These are phyloP conservation scores for Oxyria digyna DNA, from an alignment of 148 eudicot species.

Conservation along the genomic window DNA sequence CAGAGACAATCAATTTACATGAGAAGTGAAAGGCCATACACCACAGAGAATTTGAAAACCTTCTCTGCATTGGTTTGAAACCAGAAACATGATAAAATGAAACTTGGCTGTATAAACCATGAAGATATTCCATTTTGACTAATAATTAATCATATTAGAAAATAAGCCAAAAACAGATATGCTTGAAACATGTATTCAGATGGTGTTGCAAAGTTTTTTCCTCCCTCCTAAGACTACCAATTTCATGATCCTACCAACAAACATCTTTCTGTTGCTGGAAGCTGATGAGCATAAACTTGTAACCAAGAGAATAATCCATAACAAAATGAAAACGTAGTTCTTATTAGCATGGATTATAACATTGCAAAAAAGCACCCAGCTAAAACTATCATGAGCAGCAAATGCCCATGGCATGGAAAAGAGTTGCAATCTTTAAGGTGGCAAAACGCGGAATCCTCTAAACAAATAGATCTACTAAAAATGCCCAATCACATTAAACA, in stretches of 20 bases:
- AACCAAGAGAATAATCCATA: background rate
- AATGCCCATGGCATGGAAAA: background rate
- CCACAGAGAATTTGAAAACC: background rate
- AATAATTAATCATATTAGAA: background rate
- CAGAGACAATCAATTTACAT: background rate
- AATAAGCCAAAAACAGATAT: background rate
- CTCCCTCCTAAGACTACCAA: background rate
- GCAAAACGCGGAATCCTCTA: background rate
- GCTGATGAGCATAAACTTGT: background rate
- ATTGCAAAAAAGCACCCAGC: background rate
- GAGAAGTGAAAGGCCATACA: background rate
- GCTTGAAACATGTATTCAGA: background rate
- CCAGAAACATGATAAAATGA: background rate
- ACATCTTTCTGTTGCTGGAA: conserved; percentile 2
- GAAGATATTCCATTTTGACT: background rate
- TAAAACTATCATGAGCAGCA: background rate
- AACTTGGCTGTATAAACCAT: background rate
- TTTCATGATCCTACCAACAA: background rate
- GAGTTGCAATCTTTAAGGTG: background rate
- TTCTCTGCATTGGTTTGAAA: background rate
- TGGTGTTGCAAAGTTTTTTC: background rate
- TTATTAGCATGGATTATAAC: background rate
- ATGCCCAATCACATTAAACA: background rate
- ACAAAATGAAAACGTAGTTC: background rate
- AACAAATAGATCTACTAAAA: background rate